Percentiles rank a stretch among this genome's conserved stretches.
phyloP scores from a whole-genome alignment of 768 basidiomycete genomes.

The Lactarius hatsudake region DNA sequence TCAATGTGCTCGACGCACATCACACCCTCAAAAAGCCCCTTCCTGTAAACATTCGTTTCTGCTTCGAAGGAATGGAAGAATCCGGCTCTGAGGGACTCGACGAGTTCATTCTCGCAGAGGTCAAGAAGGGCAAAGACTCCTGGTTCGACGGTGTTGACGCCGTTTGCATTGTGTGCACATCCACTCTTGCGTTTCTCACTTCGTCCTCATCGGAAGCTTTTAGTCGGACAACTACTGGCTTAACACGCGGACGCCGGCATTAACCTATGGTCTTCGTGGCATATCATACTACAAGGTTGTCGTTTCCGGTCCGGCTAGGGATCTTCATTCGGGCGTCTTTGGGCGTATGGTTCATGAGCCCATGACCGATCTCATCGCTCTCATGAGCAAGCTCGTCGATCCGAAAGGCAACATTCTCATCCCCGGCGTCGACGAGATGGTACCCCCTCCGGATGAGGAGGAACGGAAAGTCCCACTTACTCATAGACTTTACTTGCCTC shows the following conservation, averaged over 20 bases:
- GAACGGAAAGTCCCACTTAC: constrained; percentile 51
- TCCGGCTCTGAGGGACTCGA: constrained; percentile 89
- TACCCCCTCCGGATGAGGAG: constrained; percentile 64
- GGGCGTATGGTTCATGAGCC: constrained; percentile 83
- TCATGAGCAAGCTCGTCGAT: constrained; percentile 85
- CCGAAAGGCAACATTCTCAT: constrained; percentile 79
- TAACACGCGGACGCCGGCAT: constrained; percentile 71
- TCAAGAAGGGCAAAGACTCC: constrained; percentile 54
- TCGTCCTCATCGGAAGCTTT: not conserved
- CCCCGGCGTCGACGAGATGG: constrained; percentile 86
- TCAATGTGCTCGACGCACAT: constrained; percentile 88
- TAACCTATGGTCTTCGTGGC: constrained; percentile 89
- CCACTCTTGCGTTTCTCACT: not conserved
- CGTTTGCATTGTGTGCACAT: constrained; percentile 73
- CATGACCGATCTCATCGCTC: constrained; percentile 85
- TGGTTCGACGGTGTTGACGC: constrained; percentile 90
- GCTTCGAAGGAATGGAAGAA: constrained; percentile 99
- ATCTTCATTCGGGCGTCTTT: constrained; percentile 89
- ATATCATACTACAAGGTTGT: constrained; percentile 82
- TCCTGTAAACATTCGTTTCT: constrained; percentile 87
- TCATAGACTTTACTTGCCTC: not conserved
- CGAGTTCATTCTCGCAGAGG: constrained; percentile 76
- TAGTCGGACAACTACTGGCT: constrained; percentile 96
- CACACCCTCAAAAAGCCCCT: constrained; percentile 59
- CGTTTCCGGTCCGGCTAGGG: constrained; percentile 78